Base-by-base conservation (phyloP, 2,329 filamentous ascomycete species). In the Fusarium neocosmosporiellum region DNA sequence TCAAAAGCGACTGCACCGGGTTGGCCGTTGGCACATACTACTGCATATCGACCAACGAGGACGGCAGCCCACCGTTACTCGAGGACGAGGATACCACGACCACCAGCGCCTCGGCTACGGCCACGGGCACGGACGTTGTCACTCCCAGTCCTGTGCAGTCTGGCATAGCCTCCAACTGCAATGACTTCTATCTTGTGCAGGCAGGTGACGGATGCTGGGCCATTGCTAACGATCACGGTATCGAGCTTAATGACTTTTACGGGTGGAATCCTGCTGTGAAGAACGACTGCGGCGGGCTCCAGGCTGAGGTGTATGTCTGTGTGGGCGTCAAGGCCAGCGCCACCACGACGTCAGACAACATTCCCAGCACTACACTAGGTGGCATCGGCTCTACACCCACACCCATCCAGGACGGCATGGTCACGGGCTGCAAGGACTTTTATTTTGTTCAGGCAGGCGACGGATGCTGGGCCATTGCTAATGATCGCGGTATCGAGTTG, bases 21-120 rank as follows among this genome's bases (percentile, higher is more conserved):
- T 34, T 71, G 22, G 33, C 57, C 20, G 27, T 65, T 20, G 66
- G 69, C 46, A 71, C 69, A 24, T 67, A 61, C 31, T 71, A 71
- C 29, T 70, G 63, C 50, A 39, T 68, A 36, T 65, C 65, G 14
- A 65, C 54, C 22, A 62, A 53, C 29, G 20, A 24, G 24, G 46
- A 61, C 57, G 53, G 62, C 53, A 58, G 54, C 39, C 36, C 62
- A 37, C 62, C 54, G 31, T 13, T 16, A n/a, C 4, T 3, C 2
- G 39, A 43, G 7, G 20, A 43, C 31, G 20, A 36, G 20, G 18
- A 59, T 64, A 62, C 34, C 13, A 62, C 46, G n/a, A 62, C 46
- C 59, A 33, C 46, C 41, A 46, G 37, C 33, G 10, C 4, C 59
- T n/a, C 59, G 27, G 41, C 39, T 54, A 53, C 48, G 48, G 14